phyloP scores from a whole-genome alignment of 345 rosid genomes.

The Laguncularia racemosa region DNA sequence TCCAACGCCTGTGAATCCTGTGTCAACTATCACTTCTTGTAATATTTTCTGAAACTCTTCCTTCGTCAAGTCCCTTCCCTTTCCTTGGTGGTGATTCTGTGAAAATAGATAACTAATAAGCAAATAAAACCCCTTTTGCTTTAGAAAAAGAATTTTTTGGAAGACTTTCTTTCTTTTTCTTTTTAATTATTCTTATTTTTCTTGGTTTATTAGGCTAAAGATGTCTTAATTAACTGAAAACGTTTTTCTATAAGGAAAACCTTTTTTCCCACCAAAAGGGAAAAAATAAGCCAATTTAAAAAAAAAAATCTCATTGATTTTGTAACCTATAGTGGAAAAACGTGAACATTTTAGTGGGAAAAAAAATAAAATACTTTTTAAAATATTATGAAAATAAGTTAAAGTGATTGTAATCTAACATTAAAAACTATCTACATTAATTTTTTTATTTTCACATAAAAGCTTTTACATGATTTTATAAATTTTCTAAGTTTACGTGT shows the following conservation, averaged over 20 bases:
- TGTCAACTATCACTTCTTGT: conserved; percentile 37
- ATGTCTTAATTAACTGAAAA: no score
- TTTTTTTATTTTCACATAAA: neutral
- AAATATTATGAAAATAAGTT: neutral
- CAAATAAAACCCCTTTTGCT: neutral
- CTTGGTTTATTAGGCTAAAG: no score
- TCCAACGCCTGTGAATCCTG: conserved; percentile 66
- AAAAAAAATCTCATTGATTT: no score
- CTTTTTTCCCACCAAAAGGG: no score
- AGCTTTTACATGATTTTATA: no score
- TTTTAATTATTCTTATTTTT: neutral
- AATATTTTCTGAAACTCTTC: conserved; percentile 64
- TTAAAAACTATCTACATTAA: neutral
- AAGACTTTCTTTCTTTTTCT: neutral
- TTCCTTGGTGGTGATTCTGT: conserved; percentile 32
- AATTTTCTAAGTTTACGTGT: no score
- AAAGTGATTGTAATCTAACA: neutral
- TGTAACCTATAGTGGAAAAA: no score
- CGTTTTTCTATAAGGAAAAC: no score
- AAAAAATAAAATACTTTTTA: neutral
- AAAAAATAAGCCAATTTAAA: no score
- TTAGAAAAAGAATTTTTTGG: neutral
- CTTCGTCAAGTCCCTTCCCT: conserved; percentile 22
- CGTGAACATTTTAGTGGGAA: neutral
- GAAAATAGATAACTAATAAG: no score